Evolutionary conservation across 1,284 basidiomycete species (phyloP), one percentile per base, ranked within the genome.

Genomic region (Ceratobasidium sp.): DNA sequence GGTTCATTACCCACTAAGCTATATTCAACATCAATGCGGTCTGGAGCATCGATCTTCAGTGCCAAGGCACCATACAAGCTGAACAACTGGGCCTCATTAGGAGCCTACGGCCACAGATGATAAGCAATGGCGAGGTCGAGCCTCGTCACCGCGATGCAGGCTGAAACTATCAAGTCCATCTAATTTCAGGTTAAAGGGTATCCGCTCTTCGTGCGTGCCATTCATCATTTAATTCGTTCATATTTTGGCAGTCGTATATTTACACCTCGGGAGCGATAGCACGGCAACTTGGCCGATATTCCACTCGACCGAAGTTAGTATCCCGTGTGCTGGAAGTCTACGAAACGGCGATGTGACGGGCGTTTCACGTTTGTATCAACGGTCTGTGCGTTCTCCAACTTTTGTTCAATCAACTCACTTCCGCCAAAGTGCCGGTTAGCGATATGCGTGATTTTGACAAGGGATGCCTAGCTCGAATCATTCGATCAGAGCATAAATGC

Each of bases 161-260:
- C 49, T 55, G 64, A 67, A 67, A 66, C 64, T 49, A 30, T 14
- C n/a, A 21, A 23, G 6, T 35, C 38, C 21, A 57, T 26, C 7
- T 7, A 57, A 30, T 23, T n/a, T 57, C 8, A 28, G 30, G 13
- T 57, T 44, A 23, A 18, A 46, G 8, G n/a, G 28, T 26, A 7
- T 28, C 14, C 16, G 26, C 5, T 16, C 7, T 21, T 52, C 3
- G 23, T 2, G 62, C 62, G 26, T 41, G 26, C 26, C 30, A 35
- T 41, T 43, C 59, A 16, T 50, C 43, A 38, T 18, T n/a, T 35
- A 35, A 8, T 32, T 30, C 46, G 55, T 18, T 28, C 16, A 1
- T 5, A 11, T 35, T 64, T 32, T 64, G 30, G 26, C 8, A 16
- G 38, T 26, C 52, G 52, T 13, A 16, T 18, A 16, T n/a, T n/a